phyloP scores from a whole-genome alignment of 768 basidiomycete species.

The Cystofilobasidium macerans region DNA sequence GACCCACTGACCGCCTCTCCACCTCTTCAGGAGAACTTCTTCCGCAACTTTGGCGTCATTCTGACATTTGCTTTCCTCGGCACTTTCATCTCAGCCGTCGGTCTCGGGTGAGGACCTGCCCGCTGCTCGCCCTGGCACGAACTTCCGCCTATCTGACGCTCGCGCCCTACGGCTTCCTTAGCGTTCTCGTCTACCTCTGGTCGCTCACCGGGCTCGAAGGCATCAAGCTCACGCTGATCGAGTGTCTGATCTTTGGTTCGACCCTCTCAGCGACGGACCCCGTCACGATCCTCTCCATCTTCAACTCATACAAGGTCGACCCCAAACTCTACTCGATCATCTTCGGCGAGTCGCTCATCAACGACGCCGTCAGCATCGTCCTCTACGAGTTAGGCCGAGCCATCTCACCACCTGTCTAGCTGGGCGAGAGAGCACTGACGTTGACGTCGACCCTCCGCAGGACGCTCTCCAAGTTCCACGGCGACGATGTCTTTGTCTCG shows the following conservation, averaged over 20 bases:
- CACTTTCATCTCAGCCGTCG: conserved; percentile 91
- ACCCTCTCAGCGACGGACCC: conserved; percentile 96
- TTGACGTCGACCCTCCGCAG: conserved; percentile 41
- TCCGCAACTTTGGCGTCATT: conserved; percentile 94
- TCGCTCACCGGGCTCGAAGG: conserved; percentile 86
- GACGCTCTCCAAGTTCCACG: conserved; percentile 84
- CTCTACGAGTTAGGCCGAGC: conserved; percentile 81
- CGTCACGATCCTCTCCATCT: conserved; percentile 93
- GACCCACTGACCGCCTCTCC: background rate
- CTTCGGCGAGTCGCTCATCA: conserved; percentile 90
- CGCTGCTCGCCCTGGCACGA: background rate
- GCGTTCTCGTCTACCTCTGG: conserved; percentile 86
- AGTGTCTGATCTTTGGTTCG: conserved; percentile 92
- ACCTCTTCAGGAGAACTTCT: conserved; percentile 76
- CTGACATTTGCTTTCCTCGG: conserved; percentile 64
- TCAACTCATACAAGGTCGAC: conserved; percentile 97
- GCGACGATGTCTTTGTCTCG: conserved; percentile 64
- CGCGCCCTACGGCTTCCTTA: conserved; percentile 39
- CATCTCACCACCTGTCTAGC: no score
- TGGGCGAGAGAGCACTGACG: no score
- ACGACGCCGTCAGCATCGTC: conserved; percentile 98
- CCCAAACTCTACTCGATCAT: conserved; percentile 95
- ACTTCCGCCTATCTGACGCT: conserved; percentile 36
- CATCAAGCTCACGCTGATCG: conserved; percentile 69
- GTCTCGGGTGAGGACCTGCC: conserved; percentile 65